Evolutionary conservation across 441 rosid species (phyloP).

Genomic region (Eutrema salsugineum): DNA sequence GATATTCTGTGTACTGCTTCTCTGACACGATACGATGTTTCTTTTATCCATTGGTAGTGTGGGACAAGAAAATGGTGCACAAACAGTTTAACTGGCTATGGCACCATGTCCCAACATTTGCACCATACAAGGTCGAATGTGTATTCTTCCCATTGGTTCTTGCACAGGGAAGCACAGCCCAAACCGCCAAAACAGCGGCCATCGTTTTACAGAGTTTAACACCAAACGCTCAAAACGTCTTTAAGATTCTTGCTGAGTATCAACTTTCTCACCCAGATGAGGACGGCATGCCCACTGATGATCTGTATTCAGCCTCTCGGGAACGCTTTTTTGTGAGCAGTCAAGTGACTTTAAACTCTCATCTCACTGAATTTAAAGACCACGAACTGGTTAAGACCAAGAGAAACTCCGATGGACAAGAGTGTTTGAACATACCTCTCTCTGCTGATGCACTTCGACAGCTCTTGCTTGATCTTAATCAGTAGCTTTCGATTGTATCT

Average conservation of each 20-base stretch:
- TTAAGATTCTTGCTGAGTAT: slow-evolving; percentile 80
- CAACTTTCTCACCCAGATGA: slow-evolving; percentile 82
- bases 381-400: slow-evolving; percentile 81
- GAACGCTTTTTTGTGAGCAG: slow-evolving; percentile 89
- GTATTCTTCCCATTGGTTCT: slow-evolving; percentile 82
- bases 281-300: slow-evolving; percentile 81
- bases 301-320: slow-evolving; percentile 59
- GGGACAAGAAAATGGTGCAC: slow-evolving; percentile 99
- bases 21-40: slow-evolving; percentile 1
- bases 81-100: slow-evolving; percentile 89
- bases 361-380: slow-evolving; percentile 92
- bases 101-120: slow-evolving; percentile 90
- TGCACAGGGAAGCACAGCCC: slow-evolving; percentile 58
- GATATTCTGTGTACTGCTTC: neutral
- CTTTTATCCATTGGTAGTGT: slow-evolving; percentile 46
- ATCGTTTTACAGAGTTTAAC: slow-evolving; percentile 90
- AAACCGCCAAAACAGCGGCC: slow-evolving; percentile 77
- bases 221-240: slow-evolving; percentile 89
- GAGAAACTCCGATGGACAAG: slow-evolving; percentile 83
- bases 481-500: slow-evolving; percentile 13
- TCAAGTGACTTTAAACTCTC: slow-evolving; percentile 84
- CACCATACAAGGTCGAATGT: slow-evolving; percentile 81
- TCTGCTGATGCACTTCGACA: slow-evolving; percentile 66
- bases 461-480: slow-evolving; percentile 57
- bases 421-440: slow-evolving; percentile 77